These are phyloP conservation scores for Kalmanozyma brasiliensis DNA, from an alignment of 1,284 basidiomycete species.

Conservation along the genomic window DNA sequence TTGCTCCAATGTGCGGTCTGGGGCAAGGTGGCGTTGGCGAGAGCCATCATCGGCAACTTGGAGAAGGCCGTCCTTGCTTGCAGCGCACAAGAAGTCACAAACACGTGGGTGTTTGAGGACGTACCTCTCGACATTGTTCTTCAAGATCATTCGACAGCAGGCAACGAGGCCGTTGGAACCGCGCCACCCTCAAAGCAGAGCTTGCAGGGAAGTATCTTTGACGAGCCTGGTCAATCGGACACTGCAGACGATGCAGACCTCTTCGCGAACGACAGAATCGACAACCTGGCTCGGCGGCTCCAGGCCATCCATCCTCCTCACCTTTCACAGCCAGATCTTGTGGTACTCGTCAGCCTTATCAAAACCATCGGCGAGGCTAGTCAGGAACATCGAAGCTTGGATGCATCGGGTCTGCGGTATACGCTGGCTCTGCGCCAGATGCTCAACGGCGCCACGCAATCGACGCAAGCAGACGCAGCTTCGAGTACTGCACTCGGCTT, in stretches of 20 bases:
- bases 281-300: slow-evolving; percentile 69
- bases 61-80: slow-evolving; percentile 22
- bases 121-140: slow-evolving; percentile 22
- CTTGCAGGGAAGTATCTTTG: slow-evolving; percentile 21
- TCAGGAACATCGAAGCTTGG: slow-evolving; percentile 83
- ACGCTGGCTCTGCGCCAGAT: slow-evolving; percentile 39
- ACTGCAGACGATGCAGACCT: slow-evolving; percentile 4
- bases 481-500: slow-evolving; percentile 73
- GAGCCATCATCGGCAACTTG: slow-evolving; percentile 34
- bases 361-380: slow-evolving; percentile 90
- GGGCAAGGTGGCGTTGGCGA: slow-evolving; percentile 38
- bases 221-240: slow-evolving; percentile 12
- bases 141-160: not conserved
- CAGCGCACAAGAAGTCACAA: slow-evolving; percentile 17
- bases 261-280: slow-evolving; percentile 16
- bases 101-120: slow-evolving; percentile 35
- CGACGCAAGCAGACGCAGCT: not conserved
- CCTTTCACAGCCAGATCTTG: slow-evolving; percentile 80
- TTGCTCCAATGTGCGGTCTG: slow-evolving; percentile 45
- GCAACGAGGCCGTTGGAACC: not conserved
- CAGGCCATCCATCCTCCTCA: slow-evolving; percentile 76
- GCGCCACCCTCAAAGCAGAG: not conserved
- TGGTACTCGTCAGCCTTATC: slow-evolving; percentile 81
- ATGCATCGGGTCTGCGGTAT: slow-evolving; percentile 79
- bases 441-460: slow-evolving; percentile 12